These are phyloP conservation scores for Colletotrichum falcatum DNA, from an alignment of 2,329 filamentous ascomycete species.

Conservation along the genomic window DNA sequence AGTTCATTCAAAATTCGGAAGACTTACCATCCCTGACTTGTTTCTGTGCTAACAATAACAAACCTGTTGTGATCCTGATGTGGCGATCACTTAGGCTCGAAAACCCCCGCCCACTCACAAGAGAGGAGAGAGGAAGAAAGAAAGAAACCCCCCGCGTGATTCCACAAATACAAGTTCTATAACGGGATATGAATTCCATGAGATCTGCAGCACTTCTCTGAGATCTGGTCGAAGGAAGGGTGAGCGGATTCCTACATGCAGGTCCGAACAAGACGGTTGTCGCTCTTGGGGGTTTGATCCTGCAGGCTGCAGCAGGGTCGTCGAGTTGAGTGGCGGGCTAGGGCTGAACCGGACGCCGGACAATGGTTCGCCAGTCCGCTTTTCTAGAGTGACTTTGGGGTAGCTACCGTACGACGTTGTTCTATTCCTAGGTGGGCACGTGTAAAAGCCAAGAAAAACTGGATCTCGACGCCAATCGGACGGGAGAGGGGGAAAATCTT, in stretches of 20 bases:
- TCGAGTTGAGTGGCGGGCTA: conserved; percentile 7
- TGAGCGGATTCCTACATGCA: not conserved
- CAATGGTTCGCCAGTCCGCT: not conserved
- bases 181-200: conserved; percentile 14
- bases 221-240: not conserved
- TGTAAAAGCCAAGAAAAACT: not conserved
- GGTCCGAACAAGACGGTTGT: not conserved
- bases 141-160: not conserved
- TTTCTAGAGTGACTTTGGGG: conserved; percentile 21
- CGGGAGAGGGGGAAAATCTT: conserved; percentile 4
- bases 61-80: not conserved
- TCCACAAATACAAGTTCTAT: not conserved
- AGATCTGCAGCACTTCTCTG: conserved; percentile 24
- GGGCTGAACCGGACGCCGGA: conserved; percentile 20
- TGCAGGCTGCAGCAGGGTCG: not conserved
- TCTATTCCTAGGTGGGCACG: conserved; percentile 16
- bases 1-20: not conserved
- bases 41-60: not conserved
- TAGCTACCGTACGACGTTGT: conserved; percentile 13
- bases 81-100: conserved; percentile 13
- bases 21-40: conserved; percentile 5
- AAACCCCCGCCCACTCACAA: not conserved
- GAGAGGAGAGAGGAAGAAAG: not conserved
- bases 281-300: not conserved
- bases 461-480: conserved; percentile 18